Evolutionary conservation across 148 eudicot species (phyloP), one percentile per base, ranked within the genome.

Genomic region (Dysphania ambrosioides): DNA sequence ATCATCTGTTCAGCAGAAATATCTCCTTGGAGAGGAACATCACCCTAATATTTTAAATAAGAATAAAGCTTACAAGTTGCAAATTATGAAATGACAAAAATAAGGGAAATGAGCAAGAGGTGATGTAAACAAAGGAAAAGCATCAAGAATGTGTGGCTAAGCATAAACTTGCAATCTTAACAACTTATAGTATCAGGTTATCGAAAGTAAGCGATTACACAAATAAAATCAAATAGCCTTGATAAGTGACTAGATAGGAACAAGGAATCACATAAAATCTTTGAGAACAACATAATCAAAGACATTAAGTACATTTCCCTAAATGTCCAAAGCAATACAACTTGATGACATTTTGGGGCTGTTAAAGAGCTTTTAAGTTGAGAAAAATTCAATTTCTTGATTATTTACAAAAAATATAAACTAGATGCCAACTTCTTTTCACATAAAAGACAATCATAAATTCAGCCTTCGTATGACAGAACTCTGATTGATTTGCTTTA

Each of bases 1-100:
- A 95, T 87, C 97, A 95, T 95, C 75, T 88, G 96, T 75, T 90
- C 92, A 67, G 98, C 98, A 73, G 98, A 92, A 72, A 95, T 87
- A 77, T 95, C 98, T 74, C 98, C 98, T 80, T 95, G 98, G 49
- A 95, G 97, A 65, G 98, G 96, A 70, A 92, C 71, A 53, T 95
- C 98, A 62, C 98, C 98, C 98, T 95, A 84, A 77, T 79, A 75
- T 77, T 65, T 57, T 41, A 61, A 70, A 76, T 31, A 1, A 72
- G 35, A 40, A 64, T 64, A 79, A 32, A 77, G 24, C 42, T 77
- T 58, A 76, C 55, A 78, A 42, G 29, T 62, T 29, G 61, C 55
- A 75, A 69, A 30, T 27, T 35, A 36, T 60, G 15, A 10, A 72
- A 49, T 38, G 64, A 70, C 42, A 10, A 15, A 29, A 59, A 21